A percentile compares a stretch with the other conserved stretches of the same genome.
Conservation (phyloP, 2,329 filamentous ascomycete genomes). For the Ceratocystis papillata region DNA sequence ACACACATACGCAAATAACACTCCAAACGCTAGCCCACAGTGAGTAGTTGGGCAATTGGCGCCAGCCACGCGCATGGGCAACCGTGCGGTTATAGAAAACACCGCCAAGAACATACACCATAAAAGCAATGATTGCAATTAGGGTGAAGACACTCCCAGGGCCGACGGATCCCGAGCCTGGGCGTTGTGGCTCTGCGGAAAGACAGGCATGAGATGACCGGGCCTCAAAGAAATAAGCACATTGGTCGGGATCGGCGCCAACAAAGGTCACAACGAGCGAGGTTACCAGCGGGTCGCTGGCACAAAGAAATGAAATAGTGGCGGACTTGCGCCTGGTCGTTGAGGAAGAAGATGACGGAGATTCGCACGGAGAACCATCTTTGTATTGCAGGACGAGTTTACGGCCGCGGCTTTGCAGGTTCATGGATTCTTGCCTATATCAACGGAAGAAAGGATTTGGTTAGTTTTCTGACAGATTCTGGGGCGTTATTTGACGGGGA, state of each 20-base stretch:
- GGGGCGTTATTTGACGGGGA: neutral
- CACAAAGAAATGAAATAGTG: constrained; percentile 86
- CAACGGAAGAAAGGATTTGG: neutral
- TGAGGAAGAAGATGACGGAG: constrained; percentile 12
- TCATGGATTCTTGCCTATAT: constrained; percentile 44
- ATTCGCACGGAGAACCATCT: constrained; percentile 61
- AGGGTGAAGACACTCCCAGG: constrained; percentile 75
- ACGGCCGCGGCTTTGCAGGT: constrained; percentile 51
- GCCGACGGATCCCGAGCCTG: constrained; percentile 51
- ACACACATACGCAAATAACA: constrained; percentile 24
- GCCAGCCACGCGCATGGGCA: constrained; percentile 87
- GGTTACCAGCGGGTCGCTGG: constrained; percentile 61
- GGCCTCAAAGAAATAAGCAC: constrained; percentile 91
- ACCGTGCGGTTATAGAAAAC: constrained; percentile 94
- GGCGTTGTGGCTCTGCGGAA: constrained; percentile 55
- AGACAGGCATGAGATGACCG: constrained; percentile 74
- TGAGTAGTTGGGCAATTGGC: constrained; percentile 86
- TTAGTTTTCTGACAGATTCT: constrained; percentile 10
- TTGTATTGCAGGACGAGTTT: constrained; percentile 70
- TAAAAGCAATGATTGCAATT: constrained; percentile 63
- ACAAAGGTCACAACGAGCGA: constrained; percentile 71
- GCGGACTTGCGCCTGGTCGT: constrained; percentile 56
- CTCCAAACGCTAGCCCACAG: constrained; percentile 76
- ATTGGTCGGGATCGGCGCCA: constrained; percentile 72
- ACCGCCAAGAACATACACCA: constrained; percentile 84